Evolutionary conservation across 1,284 basidiomycete species (phyloP), one percentile per base, ranked within the genome.

Genomic region (Salmacisia buchloeana): DNA sequence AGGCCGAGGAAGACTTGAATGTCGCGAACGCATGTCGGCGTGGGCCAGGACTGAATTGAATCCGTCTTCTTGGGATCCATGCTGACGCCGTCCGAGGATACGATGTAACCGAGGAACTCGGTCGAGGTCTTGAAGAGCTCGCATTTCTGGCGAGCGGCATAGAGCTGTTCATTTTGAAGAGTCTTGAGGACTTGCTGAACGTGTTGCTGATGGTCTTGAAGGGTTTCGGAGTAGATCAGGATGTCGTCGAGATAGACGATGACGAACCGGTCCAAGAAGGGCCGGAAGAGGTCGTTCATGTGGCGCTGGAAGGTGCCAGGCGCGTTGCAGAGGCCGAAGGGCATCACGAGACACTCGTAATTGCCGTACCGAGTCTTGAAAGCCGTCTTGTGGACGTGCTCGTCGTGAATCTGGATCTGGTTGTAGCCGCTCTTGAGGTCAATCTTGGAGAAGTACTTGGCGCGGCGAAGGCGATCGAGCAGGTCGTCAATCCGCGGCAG

Each of bases 221-320:
- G 15, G 0, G 69, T 67, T 0, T 81, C 1, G 0, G 81, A 83
- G 79, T 80, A 84, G 46, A 84, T 82, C 34, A 84, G 71, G 52
- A 84, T 83, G 60, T 84, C 78, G 63, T 84, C 82, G 0, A 84
- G 65, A 63, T 83, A 84, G 0, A 83, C 79, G 63, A 83, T 77
- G 64, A 80, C 82, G 59, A 82, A 78, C 1, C 72, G 73, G 6
- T 82, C 82, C 33, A 84, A 72, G 56, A 72, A 69, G 0, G 66
- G 62, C 1, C 70, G 67, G 0, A 83, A 71, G 0, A 82, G 79
- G 7, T 63, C 41, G 3, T 72, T 80, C 61, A 83, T 76, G 0
- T 76, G 71, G 0, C 74, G 68, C 58, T 83, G 82, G 59, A 69
- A 69, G n/a, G 54, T 61, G 15, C 57, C 39, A 1, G 64, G 67